Percentiles rank a stretch among this genome's conserved stretches.
phyloP scores from a whole-genome alignment of 1,284 basidiomycete genomes.

The Ganoderma lingzhi region DNA sequence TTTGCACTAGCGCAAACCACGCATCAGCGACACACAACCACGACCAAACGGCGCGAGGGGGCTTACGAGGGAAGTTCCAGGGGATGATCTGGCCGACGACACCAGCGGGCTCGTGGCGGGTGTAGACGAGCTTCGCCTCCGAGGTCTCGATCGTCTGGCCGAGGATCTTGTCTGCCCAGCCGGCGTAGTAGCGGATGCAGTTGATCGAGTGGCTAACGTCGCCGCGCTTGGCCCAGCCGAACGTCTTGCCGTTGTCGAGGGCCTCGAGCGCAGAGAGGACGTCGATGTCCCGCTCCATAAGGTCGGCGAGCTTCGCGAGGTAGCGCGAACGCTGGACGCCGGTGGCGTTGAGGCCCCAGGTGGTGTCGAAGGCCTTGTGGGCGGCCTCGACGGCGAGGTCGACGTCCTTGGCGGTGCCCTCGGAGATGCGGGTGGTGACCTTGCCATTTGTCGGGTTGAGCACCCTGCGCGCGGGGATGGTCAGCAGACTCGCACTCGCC shows the following conservation, averaged over 20 bases:
- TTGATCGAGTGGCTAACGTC: conserved; percentile 79
- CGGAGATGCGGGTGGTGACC: conserved; percentile 71
- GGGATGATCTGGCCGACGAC: conserved; percentile 90
- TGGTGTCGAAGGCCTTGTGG: conserved; percentile 76
- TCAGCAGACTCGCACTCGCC: neutral
- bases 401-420: conserved; percentile 76
- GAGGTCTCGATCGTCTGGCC: conserved; percentile 85
- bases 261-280: conserved; percentile 83
- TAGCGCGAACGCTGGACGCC: conserved; percentile 71
- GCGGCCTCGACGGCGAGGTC: conserved; percentile 83
- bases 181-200: conserved; percentile 77
- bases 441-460: conserved; percentile 87
- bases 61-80: conserved; percentile 76
- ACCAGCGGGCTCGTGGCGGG: conserved; percentile 93
- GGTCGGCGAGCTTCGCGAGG: conserved; percentile 74
- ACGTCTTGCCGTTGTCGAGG: conserved; percentile 82
- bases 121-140: conserved; percentile 79
- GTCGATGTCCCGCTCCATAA: conserved; percentile 78
- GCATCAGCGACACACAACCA: neutral
- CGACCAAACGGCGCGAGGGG: neutral
- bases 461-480: conserved; percentile 55
- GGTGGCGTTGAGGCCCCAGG: conserved; percentile 76
- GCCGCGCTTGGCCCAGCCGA: conserved; percentile 71
- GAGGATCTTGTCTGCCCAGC: conserved; percentile 89
- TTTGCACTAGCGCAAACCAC: conserved; percentile 55